Percentiles rank a stretch among this genome's conserved stretches.
These are phyloP conservation scores for Heliamphora exappendiculata DNA, from an alignment of 148 eudicot genomes.

Conservation along the genomic window DNA sequence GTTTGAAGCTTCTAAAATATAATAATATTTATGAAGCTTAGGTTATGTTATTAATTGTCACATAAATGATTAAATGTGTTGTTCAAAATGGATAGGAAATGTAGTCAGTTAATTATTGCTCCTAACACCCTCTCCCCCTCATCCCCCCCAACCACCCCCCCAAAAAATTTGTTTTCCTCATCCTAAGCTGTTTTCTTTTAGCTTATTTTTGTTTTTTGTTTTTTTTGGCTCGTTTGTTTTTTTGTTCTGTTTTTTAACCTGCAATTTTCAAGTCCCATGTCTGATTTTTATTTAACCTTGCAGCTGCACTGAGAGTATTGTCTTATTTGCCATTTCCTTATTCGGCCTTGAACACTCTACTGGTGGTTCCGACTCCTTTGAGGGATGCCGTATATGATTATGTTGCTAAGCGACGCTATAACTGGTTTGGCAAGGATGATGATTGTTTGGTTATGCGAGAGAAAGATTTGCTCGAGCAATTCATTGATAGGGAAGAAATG, in stretches of 20 bases:
- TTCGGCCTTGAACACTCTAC: slow-evolving; percentile 57
- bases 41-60: too few relatives aligned
- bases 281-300: slow-evolving; percentile 16
- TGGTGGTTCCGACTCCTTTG: slow-evolving; percentile 56
- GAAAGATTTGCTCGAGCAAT: slow-evolving; percentile 73
- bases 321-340: slow-evolving; percentile 91
- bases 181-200: background rate
- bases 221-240: background rate
- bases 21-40: too few relatives aligned
- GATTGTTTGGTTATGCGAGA: slow-evolving; percentile 75
- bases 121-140: too few relatives aligned
- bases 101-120: too few relatives aligned
- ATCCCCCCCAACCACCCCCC: too few relatives aligned
- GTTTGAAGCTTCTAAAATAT: too few relatives aligned
- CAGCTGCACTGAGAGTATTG: slow-evolving; percentile 87
- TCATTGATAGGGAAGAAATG: slow-evolving; percentile 79
- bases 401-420: slow-evolving; percentile 69
- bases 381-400: slow-evolving; percentile 83
- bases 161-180: background rate
- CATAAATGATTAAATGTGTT: too few relatives aligned
- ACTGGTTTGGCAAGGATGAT: slow-evolving; percentile 75
- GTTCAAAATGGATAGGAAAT: too few relatives aligned
- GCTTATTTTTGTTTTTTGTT: background rate
- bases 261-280: background rate
- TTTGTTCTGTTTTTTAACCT: background rate